These are phyloP conservation scores for Lodderomyces jiufengensis DNA, from an alignment of 1,139 yeast genomes.

Conservation along the genomic window DNA sequence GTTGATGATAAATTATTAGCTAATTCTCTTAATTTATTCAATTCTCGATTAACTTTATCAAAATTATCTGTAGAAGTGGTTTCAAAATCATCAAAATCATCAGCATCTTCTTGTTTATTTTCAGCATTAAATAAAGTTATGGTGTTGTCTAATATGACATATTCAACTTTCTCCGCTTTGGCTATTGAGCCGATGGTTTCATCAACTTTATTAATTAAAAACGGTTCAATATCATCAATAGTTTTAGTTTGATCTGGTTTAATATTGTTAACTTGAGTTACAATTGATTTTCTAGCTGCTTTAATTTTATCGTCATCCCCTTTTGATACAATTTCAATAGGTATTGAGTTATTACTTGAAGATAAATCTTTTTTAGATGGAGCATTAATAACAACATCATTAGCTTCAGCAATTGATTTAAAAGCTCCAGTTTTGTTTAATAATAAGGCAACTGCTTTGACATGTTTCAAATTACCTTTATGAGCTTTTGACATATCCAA, in stretches of 20 bases:
- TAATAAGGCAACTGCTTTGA: conserved; percentile 66
- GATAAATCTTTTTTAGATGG: conserved; percentile 42
- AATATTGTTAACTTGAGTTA: conserved; percentile 66
- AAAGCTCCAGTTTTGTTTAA: conserved; percentile 52
- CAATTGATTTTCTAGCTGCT: conserved; percentile 59
- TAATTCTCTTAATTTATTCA: conserved; percentile 56
- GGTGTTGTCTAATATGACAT: conserved; percentile 48
- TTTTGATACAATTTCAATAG: conserved; percentile 41
- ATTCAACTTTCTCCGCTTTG: conserved; percentile 47
- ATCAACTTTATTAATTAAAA: conserved; percentile 55
- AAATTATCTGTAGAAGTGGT: conserved; percentile 28
- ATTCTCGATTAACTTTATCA: conserved; percentile 42
- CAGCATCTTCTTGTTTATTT: conserved; percentile 23
- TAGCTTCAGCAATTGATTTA: conserved; percentile 41
- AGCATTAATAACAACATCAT: conserved; percentile 51
- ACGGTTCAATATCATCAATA: conserved; percentile 66
- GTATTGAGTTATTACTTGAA: conserved; percentile 23
- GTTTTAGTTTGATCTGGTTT: conserved; percentile 63
- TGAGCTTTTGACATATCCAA: conserved; percentile 87
- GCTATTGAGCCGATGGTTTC: conserved; percentile 44
- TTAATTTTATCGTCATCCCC: conserved; percentile 37
- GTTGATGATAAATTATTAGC: conserved; percentile 53
- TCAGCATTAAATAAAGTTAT: conserved; percentile 39
- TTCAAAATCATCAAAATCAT: conserved; percentile 37
- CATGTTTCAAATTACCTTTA: conserved; percentile 73